Conservation (phyloP, 2,329 filamentous ascomycete species). For the Calonectria henricotiae region DNA sequence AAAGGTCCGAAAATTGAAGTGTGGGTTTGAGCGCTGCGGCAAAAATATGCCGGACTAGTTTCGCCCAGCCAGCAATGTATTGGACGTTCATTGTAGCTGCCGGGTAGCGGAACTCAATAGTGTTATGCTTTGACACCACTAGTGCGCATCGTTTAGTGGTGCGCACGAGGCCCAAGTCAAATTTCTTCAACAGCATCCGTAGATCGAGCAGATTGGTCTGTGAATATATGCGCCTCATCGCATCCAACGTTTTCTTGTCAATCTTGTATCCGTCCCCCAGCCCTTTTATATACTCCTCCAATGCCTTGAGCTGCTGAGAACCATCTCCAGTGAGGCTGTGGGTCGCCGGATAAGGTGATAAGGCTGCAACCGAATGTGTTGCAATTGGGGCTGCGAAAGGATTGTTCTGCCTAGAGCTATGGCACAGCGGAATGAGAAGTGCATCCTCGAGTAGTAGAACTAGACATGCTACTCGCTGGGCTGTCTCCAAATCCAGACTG, state of each 20-base stretch:
- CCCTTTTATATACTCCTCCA: conserved; percentile 23
- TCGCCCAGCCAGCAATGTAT: conserved; percentile 50
- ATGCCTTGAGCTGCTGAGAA: conserved; percentile 19
- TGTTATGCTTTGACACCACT: conserved; percentile 49
- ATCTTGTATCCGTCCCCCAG: conserved; percentile 38
- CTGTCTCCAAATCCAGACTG: conserved; percentile 40
- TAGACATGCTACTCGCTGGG: conserved; percentile 45
- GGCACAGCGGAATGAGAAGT: conserved; percentile 48
- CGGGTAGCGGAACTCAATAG: conserved; percentile 53
- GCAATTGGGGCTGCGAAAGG: conserved; percentile 38
- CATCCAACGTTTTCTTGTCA: conserved; percentile 28
- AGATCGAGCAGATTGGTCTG: conserved; percentile 34
- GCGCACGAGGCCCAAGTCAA: conserved; percentile 45
- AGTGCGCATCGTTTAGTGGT: conserved; percentile 50
- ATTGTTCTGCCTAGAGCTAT: conserved; percentile 42
- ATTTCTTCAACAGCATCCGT: conserved; percentile 44
- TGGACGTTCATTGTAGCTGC: conserved; percentile 50
- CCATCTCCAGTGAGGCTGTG: conserved; percentile 32
- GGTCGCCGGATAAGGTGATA: not conserved
- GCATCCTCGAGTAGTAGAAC: conserved; percentile 48
- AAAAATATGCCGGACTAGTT: conserved; percentile 49
- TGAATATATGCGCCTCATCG: conserved; percentile 46
- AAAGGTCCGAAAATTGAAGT: conserved; percentile 39
- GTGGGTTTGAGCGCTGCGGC: conserved; percentile 42
- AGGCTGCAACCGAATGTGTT: conserved; percentile 42